Base-by-base conservation (phyloP, 306 rosid species). In the Geum urbanum region DNA sequence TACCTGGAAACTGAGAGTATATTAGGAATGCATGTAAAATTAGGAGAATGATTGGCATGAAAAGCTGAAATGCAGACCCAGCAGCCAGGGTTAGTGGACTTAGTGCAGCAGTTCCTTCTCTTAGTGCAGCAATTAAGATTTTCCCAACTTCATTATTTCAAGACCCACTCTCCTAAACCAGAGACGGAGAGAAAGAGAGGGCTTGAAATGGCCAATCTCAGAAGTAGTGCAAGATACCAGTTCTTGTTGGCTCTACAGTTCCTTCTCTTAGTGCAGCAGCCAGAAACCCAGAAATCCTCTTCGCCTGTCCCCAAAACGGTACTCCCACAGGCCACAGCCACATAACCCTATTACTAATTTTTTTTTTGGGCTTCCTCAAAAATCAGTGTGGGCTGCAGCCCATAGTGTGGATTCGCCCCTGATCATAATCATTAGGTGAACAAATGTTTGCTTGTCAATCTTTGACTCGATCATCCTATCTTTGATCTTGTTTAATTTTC, bases 1-100 rank as follows among this genome's bases (percentile, higher is more conserved):
- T 85, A 89, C 92, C 89, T 85, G 40, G 86, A 56, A 78, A 75
- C 22, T 73, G 77, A 78, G 48, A 89, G 78, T 4, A 80, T 0
- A 2, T 77, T 9, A 41, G 96, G 92, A 68, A 85, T 80, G 84
- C 69, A 69, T 71, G 77, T 67, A 56, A 59, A 71, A 60, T 50
- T 79, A 78, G 83, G 87, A 14, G 41, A 55, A 24, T 64, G 80
- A 83, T 60, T 69, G 52, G 76, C 72, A 45, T 83, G 87, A 85
- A 83, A 86, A 3, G 96, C 92, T 47, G 86, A 82, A 58, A 84
- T 67, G 74, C 96, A 89, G 54, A 75, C 76, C 96, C 96, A 89
- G 24, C 81, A 85, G 5, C 96, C 92, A 79, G n/a, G n/a, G n/a
- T n/a, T n/a, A n/a, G n/a, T n/a, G n/a, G n/a, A n/a, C n/a, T n/a